These are phyloP conservation scores for Fusarium sp. DNA, from an alignment of 2,329 filamentous ascomycete genomes.

Conservation along the genomic window DNA sequence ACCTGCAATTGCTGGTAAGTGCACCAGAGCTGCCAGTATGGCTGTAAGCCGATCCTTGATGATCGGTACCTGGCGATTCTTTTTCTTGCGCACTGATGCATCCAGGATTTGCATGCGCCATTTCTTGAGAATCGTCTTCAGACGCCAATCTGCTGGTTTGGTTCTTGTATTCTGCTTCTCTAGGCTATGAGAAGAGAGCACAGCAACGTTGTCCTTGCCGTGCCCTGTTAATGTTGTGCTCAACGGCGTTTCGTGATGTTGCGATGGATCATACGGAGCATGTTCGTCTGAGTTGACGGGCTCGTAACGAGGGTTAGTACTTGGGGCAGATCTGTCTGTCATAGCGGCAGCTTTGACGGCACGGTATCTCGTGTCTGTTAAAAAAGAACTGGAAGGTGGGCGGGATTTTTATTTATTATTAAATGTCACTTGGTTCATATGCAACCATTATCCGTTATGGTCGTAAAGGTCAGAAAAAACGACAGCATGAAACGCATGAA, in stretches of 20 bases:
- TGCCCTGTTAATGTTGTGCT: neutral
- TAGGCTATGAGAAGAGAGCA: neutral
- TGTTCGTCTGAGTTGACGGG: slow-evolving; percentile 31
- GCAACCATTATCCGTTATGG: neutral
- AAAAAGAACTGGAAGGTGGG: neutral
- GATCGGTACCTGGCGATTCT: slow-evolving; percentile 27
- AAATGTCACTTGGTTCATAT: neutral
- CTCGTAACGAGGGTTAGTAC: slow-evolving; percentile 29
- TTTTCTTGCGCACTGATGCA: slow-evolving; percentile 11
- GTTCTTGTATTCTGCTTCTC: neutral
- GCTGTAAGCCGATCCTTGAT: slow-evolving; percentile 39
- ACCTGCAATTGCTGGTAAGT: slow-evolving; percentile 36
- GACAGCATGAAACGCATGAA: neutral
- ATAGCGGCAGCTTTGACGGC: neutral
- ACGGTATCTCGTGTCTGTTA: neutral
- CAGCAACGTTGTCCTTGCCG: neutral
- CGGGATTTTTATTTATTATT: neutral
- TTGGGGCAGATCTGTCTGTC: slow-evolving; percentile 7
- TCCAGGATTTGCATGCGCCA: slow-evolving; percentile 32
- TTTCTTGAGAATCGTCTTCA: slow-evolving; percentile 35
- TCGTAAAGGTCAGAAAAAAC: neutral
- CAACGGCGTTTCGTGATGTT: neutral
- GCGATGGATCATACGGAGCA: neutral
- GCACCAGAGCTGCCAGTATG: slow-evolving; percentile 25
- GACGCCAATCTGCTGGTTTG: slow-evolving; percentile 25